Evolutionary conservation across 768 basidiomycete species (phyloP).

Genomic region (Phylloporus arenicola): DNA sequence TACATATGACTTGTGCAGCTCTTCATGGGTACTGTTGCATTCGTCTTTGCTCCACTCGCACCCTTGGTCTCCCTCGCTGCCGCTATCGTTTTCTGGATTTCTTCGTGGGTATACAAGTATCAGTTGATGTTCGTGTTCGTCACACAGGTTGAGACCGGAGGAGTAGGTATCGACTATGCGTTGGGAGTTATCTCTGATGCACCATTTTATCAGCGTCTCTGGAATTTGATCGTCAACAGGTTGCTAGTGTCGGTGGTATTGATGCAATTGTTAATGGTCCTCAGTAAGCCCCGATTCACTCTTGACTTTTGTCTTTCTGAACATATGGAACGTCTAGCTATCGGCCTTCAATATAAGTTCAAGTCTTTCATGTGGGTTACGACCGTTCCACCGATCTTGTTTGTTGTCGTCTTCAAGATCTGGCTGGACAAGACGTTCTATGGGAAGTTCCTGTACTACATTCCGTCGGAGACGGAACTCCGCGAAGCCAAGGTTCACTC

Average conservation of each 20-base stretch:
- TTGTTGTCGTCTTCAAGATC: slow-evolving; percentile 78
- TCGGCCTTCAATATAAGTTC: slow-evolving; percentile 76
- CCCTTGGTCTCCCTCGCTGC: slow-evolving; percentile 84
- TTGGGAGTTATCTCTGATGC: background rate
- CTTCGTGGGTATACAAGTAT: slow-evolving; percentile 90
- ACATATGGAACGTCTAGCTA: slow-evolving; percentile 43
- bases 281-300: slow-evolving; percentile 55
- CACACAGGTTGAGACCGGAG: slow-evolving; percentile 88
- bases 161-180: slow-evolving; percentile 47
- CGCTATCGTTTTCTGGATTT: slow-evolving; percentile 81
- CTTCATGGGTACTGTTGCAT: slow-evolving; percentile 88
- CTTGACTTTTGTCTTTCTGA: background rate
- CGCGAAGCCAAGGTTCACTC: slow-evolving; percentile 71
- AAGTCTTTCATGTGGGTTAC: slow-evolving; percentile 75
- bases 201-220: slow-evolving; percentile 57
- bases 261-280: slow-evolving; percentile 83
- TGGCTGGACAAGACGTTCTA: slow-evolving; percentile 70
- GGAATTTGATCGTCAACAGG: slow-evolving; percentile 93
- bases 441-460: slow-evolving; percentile 71
- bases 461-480: slow-evolving; percentile 77
- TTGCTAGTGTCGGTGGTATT: slow-evolving; percentile 70
- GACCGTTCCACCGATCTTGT: slow-evolving; percentile 80
- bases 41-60: slow-evolving; percentile 92
- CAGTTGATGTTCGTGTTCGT: slow-evolving; percentile 93
- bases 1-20: slow-evolving; percentile 37